These are phyloP conservation scores for Paragyromitra xinjiangensis DNA, from an alignment of 495 filamentous ascomycete genomes.

Conservation along the genomic window DNA sequence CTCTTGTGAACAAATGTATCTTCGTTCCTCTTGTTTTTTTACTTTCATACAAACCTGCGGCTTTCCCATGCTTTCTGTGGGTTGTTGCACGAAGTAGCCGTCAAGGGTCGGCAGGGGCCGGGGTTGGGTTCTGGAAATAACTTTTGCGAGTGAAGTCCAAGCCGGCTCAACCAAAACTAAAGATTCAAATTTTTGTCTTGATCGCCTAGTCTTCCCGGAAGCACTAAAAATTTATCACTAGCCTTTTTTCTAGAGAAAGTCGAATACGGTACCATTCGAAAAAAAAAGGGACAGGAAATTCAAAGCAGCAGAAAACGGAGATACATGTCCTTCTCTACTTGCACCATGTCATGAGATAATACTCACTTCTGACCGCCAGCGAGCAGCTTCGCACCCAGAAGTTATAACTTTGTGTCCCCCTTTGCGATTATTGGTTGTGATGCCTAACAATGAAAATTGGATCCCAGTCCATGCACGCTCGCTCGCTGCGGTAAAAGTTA, in stretches of 20 bases:
- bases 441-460: conserved; percentile 47
- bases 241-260: not conserved
- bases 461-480: conserved; percentile 38
- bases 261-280: not conserved
- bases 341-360: conserved; percentile 22
- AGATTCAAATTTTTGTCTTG: not conserved
- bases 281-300: not conserved
- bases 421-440: conserved; percentile 29
- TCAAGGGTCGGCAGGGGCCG: conserved; percentile 29
- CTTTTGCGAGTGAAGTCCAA: conserved; percentile 18
- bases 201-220: conserved; percentile 20
- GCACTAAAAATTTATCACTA: not conserved
- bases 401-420: conserved; percentile 26
- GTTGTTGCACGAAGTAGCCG: conserved; percentile 35
- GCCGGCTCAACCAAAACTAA: conserved; percentile 11
- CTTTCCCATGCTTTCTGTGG: conserved; percentile 29
- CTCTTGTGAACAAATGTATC: conserved; percentile 5
- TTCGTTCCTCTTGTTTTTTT: conserved; percentile 15
- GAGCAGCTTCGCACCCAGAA: conserved; percentile 22
- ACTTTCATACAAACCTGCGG: conserved; percentile 19
- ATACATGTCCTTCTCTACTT: conserved; percentile 16
- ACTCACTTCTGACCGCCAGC: conserved; percentile 31
- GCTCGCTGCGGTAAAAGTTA: conserved; percentile 43
- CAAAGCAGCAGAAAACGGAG: not conserved
- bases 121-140: conserved; percentile 47